Conservation (phyloP, 1,284 basidiomycete genomes). For the Trichosporon inkin region DNA sequence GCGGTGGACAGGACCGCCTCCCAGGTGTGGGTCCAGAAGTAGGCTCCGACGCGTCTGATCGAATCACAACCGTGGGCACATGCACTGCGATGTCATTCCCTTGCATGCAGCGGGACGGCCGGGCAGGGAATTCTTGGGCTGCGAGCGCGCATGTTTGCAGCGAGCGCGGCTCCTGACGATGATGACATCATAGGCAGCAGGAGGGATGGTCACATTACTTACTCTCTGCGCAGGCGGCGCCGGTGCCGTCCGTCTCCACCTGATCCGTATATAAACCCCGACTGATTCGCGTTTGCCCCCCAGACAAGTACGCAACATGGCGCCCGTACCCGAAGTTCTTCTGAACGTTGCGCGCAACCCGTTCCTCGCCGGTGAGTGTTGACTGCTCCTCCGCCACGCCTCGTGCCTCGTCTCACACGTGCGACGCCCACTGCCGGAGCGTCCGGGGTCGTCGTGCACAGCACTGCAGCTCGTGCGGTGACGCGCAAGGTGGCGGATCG, state of each 20-base stretch:
- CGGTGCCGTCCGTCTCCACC: background rate
- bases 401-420: background rate
- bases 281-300: background rate
- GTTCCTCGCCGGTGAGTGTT: conserved; percentile 53
- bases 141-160: background rate
- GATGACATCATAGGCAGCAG: background rate
- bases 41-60: too few relatives aligned
- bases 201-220: background rate
- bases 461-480: background rate
- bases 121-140: background rate
- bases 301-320: conserved; percentile 26
- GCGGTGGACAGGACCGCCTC: too few relatives aligned
- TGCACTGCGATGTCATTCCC: background rate
- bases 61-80: too few relatives aligned
- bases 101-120: background rate
- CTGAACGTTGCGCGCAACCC: conserved; percentile 60
- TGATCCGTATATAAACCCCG: background rate
- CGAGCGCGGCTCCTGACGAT: background rate
- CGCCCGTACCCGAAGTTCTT: conserved; percentile 53
- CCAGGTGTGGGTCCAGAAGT: too few relatives aligned
- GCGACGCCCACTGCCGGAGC: background rate
- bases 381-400: background rate
- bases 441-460: background rate
- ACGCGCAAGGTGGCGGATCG: background rate
- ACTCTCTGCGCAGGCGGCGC: background rate